These are phyloP conservation scores for Soucietia sequanensis DNA, from an alignment of 805 yeast genomes.

Conservation along the genomic window DNA sequence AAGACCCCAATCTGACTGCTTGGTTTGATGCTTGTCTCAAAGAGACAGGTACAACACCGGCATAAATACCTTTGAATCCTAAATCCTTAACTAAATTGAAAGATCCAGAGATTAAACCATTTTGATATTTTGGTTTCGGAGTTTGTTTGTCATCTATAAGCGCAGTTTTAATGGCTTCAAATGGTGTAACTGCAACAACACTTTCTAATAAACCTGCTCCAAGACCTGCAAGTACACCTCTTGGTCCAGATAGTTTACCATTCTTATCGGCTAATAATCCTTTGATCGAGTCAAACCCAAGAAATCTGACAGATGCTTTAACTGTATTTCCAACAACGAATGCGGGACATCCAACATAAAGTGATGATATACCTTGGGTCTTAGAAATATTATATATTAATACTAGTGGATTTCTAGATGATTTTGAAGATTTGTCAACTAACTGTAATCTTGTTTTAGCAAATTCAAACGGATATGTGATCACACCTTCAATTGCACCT, in stretches of 20 bases:
- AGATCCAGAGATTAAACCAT: constrained; percentile 60
- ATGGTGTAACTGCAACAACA: constrained; percentile 92
- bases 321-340: constrained; percentile 94
- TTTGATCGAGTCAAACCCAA: constrained; percentile 89
- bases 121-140: constrained; percentile 72
- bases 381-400: constrained; percentile 72
- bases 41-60: constrained; percentile 90
- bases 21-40: constrained; percentile 95
- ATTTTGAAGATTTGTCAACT: constrained; percentile 59
- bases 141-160: constrained; percentile 89
- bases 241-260: constrained; percentile 83
- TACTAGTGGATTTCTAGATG: constrained; percentile 80
- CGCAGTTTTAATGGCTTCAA: constrained; percentile 94
- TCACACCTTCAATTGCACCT: constrained; percentile 91
- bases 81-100: constrained; percentile 66
- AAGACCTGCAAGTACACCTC: constrained; percentile 95
- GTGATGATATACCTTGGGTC: constrained; percentile 72
- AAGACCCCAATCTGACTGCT: constrained; percentile 91
- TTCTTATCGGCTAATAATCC: constrained; percentile 71
- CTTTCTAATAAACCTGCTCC: constrained; percentile 96
- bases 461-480: constrained; percentile 95
- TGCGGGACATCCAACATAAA: constrained; percentile 96
- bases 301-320: constrained; percentile 91
- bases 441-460: constrained; percentile 93
- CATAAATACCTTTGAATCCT: constrained; percentile 81